phyloP scores from a whole-genome alignment of 2,329 filamentous ascomycete genomes.

The Fusarium algeriense region DNA sequence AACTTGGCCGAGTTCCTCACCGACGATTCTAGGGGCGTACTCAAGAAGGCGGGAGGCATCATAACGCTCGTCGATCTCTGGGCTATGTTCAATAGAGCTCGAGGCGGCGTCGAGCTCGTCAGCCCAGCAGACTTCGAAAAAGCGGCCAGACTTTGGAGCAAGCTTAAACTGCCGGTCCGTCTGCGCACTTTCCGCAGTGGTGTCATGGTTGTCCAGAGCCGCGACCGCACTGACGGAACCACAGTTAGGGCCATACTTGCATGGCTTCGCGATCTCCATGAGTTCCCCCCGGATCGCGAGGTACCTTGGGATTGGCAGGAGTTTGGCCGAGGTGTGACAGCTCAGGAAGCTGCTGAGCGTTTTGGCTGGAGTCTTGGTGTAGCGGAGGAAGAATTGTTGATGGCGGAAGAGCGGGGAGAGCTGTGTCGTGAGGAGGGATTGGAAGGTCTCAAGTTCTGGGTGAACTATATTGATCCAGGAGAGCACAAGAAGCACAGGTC shows the following conservation, averaged over 20 bases:
- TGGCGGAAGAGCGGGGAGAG: conserved; percentile 92
- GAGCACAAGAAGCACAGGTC: conserved; percentile 50
- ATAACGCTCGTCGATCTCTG: conserved; percentile 91
- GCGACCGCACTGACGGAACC: conserved; percentile 90
- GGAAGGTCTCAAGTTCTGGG: conserved; percentile 93
- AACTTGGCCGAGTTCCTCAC: conserved; percentile 91
- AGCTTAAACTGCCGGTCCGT: conserved; percentile 85
- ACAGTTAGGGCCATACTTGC: conserved; percentile 80
- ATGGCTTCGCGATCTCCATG: conserved; percentile 82
- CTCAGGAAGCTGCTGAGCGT: conserved; percentile 86
- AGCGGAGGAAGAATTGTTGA: conserved; percentile 93
- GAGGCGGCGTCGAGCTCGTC: conserved; percentile 93
- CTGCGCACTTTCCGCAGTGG: conserved; percentile 92
- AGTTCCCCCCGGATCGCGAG: conserved; percentile 72
- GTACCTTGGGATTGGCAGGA: conserved; percentile 79
- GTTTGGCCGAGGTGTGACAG: conserved; percentile 89
- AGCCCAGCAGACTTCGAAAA: conserved; percentile 93
- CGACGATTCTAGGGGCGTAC: conserved; percentile 82
- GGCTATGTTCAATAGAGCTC: conserved; percentile 93
- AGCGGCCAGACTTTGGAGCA: conserved; percentile 89
- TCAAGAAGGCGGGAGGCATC: conserved; percentile 85
- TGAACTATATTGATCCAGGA: conserved; percentile 74
- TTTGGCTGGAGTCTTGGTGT: conserved; percentile 99
- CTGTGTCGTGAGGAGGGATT: conserved; percentile 92
- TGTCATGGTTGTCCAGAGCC: conserved; percentile 91